Conservation (phyloP, 371 early-diverging fungal species). For the Mucor sp. region DNA sequence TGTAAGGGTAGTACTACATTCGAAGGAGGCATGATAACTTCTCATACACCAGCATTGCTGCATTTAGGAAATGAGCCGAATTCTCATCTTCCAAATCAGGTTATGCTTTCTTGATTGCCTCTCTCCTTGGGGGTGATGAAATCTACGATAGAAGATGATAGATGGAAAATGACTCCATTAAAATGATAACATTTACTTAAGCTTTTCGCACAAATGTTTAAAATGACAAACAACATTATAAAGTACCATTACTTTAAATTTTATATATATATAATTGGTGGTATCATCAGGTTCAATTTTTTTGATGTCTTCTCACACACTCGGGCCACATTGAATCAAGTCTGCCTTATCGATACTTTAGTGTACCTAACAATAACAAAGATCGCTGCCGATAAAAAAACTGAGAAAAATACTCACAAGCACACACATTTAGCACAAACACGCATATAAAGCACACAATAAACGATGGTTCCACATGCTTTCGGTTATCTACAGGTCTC, state of each 20-base stretch:
- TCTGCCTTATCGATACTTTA: conserved; percentile 1
- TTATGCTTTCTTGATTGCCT: background rate
- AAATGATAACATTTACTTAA: background rate
- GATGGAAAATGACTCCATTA: background rate
- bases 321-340: background rate
- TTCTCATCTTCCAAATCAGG: background rate
- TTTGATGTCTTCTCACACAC: conserved; percentile 5
- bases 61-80: background rate
- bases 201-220: background rate
- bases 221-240: background rate
- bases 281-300: background rate
- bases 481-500: background rate
- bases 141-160: background rate
- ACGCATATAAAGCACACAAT: background rate
- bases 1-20: background rate
- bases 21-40: background rate
- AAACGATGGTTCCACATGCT: background rate
- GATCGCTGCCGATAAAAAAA: conserved; percentile 18
- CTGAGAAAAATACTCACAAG: background rate
- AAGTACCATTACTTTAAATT: background rate
- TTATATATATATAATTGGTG: background rate
- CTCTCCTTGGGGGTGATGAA: background rate
- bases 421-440: background rate
- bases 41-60: background rate
- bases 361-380: background rate